These are phyloP conservation scores for Blastocystis sp. DNA, from an alignment of 352 stramenopile species.

Conservation along the genomic window DNA sequence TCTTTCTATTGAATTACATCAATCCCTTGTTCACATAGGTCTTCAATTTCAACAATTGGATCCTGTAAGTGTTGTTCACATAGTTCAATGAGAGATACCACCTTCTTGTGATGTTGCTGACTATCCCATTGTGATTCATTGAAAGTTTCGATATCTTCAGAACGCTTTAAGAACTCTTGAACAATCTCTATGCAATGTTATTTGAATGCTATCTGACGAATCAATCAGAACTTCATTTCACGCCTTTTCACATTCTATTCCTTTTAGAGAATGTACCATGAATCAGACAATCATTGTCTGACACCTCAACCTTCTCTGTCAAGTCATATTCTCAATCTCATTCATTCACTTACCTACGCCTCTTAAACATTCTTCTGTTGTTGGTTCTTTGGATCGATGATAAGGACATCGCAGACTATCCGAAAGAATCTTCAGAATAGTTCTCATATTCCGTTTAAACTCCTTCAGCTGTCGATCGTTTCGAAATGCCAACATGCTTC, in stretches of 20 bases:
- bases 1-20: not conserved
- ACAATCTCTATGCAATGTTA: no score
- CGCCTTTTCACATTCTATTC: no score
- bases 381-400: not conserved
- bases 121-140: not conserved
- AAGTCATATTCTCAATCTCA: no score
- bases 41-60: not conserved
- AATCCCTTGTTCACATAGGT: not conserved
- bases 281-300: no score
- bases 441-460: not conserved
- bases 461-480: not conserved
- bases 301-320: no score
- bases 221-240: no score
- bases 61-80: not conserved
- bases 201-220: no score
- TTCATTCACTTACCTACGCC: no score
- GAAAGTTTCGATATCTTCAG: not conserved
- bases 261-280: no score
- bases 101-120: not conserved
- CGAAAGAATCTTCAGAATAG: not conserved
- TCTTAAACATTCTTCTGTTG: no score
- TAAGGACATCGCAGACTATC: not conserved
- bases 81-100: no score
- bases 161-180: no score
- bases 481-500: not conserved